Percentiles rank a stretch among this genome's conserved stretches.
Evolutionary conservation across 371 early-diverging fungal genomes (phyloP).

Genomic region (Saksenaea vasiformis): DNA sequence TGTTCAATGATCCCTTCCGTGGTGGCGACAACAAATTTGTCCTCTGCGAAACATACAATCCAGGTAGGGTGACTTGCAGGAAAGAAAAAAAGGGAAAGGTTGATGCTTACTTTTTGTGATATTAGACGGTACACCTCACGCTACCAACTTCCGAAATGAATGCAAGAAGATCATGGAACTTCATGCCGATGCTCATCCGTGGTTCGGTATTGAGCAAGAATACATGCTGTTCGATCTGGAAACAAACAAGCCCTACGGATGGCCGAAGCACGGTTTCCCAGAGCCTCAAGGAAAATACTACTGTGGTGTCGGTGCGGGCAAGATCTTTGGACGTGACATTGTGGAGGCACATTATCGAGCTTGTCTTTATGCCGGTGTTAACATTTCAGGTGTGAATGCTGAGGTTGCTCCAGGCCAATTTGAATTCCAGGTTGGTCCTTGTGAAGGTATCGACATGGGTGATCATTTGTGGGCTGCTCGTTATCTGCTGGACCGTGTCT

Average conservation of each 20-base stretch:
- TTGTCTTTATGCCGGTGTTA: slow-evolving; percentile 51
- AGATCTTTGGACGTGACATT: slow-evolving; percentile 59
- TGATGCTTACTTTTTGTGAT: not conserved
- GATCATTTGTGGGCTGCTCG: slow-evolving; percentile 64
- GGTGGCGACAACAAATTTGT: slow-evolving; percentile 45
- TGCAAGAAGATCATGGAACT: slow-evolving; percentile 50
- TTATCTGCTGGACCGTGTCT: slow-evolving; percentile 56
- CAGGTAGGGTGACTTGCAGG: not conserved
- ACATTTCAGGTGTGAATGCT: slow-evolving; percentile 56
- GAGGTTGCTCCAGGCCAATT: slow-evolving; percentile 66
- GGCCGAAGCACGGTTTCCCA: slow-evolving; percentile 61
- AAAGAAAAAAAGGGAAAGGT: not conserved
- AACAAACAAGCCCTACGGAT: slow-evolving; percentile 40
- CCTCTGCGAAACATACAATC: slow-evolving; percentile 7
- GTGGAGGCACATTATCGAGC: slow-evolving; percentile 64
- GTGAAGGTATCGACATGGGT: slow-evolving; percentile 57
- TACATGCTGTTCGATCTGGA: slow-evolving; percentile 57
- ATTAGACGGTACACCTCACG: slow-evolving; percentile 60
- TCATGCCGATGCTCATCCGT: slow-evolving; percentile 48
- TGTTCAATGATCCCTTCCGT: slow-evolving; percentile 59
- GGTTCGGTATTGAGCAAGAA: slow-evolving; percentile 71
- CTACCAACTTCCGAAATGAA: slow-evolving; percentile 53
- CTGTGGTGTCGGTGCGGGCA: slow-evolving; percentile 57
- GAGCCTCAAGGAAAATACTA: slow-evolving; percentile 65
- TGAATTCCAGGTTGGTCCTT: slow-evolving; percentile 66